Evolutionary conservation across 257 asterid species (phyloP).

Genomic region (Scutellaria barbata): DNA sequence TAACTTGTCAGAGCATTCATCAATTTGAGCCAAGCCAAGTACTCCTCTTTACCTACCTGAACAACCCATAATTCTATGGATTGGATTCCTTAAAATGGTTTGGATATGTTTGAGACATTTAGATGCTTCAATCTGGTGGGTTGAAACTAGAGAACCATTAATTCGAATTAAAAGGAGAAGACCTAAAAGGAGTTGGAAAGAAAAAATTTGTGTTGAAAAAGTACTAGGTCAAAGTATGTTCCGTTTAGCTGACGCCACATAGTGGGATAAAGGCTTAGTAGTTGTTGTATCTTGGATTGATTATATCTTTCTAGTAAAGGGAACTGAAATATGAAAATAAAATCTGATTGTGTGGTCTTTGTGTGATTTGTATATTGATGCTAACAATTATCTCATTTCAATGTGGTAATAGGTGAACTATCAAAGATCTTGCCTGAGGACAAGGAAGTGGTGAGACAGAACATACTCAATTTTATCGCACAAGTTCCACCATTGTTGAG

Average conservation of each 20-base stretch:
- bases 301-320: neutral
- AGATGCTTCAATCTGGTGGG: neutral
- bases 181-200: neutral
- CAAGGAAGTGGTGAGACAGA: slow-evolving; percentile 92
- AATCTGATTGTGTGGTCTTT: slow-evolving; percentile 6
- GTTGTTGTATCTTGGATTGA: neutral
- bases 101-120: neutral
- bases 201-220: neutral
- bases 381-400: slow-evolving; percentile 16
- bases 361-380: slow-evolving; percentile 14
- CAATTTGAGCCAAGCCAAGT: neutral
- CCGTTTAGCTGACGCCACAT: neutral
- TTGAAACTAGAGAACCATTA: neutral
- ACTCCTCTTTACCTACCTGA: slow-evolving; percentile 9
- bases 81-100: neutral
- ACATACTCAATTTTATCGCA: slow-evolving; percentile 69
- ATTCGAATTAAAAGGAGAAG: neutral
- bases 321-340: neutral
- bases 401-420: slow-evolving; percentile 65
- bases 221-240: neutral
- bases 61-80: neutral
- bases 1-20: slow-evolving; percentile 1
- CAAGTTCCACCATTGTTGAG: slow-evolving; percentile 92
- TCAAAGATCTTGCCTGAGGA: slow-evolving; percentile 77
- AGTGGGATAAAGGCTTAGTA: neutral